Evolutionary conservation across 73 alveolate genomes (phyloP).

Genomic region (Stentor roeselii): DNA sequence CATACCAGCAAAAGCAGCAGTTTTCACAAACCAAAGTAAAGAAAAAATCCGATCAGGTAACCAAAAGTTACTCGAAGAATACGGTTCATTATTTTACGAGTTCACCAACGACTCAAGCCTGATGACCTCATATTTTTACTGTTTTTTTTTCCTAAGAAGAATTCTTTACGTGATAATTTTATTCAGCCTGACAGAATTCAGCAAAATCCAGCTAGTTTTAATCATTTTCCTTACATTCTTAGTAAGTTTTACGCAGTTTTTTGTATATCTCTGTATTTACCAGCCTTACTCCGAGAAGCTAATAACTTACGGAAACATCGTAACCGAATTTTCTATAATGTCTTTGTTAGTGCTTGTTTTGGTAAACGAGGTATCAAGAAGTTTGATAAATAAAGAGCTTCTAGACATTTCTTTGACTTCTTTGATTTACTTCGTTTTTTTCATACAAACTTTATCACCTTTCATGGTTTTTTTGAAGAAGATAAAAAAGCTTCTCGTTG

Average conservation of each 20-base stretch:
- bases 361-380: not conserved
- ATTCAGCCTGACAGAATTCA: not conserved
- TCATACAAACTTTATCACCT: not conserved
- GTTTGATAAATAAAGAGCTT: not conserved
- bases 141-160: not conserved
- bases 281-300: not conserved
- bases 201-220: not conserved
- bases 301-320: not conserved
- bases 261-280: no score
- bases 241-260: not conserved
- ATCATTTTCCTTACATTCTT: not conserved
- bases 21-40: not conserved
- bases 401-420: not conserved
- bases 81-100: constrained; percentile 5
- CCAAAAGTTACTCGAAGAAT: not conserved
- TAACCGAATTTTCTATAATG: not conserved
- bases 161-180: not conserved
- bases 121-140: not conserved
- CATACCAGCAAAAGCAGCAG: not conserved
- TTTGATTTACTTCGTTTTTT: no score
- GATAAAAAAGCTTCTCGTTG: not conserved
- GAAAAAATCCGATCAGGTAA: not conserved
- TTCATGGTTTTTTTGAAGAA: not conserved
- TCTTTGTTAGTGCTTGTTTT: no score
- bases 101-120: not conserved